phyloP scores from a whole-genome alignment of 2,329 filamentous ascomycete species.

The Pestalotiopsis fici region DNA sequence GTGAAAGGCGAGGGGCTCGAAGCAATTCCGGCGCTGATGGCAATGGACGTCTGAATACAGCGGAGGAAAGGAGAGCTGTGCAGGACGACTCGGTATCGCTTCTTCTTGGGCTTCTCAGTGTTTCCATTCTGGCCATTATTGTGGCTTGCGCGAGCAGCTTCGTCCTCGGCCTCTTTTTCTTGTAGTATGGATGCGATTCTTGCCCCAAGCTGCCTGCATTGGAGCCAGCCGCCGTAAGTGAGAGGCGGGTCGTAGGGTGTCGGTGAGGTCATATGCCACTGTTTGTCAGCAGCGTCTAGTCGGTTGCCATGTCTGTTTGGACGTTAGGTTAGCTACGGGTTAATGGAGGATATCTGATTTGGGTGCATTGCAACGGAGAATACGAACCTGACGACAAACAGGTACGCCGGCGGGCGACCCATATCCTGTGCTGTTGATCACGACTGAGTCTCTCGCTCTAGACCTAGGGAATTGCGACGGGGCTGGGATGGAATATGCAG shows the following conservation, averaged over 20 bases:
- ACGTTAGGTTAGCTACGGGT: not conserved
- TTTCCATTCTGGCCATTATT: conserved; percentile 15
- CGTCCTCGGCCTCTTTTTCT: conserved; percentile 49
- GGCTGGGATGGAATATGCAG: not conserved
- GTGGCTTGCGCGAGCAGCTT: conserved; percentile 35
- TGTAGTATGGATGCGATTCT: conserved; percentile 76
- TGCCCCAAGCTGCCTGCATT: conserved; percentile 78
- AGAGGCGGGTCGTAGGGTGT: conserved; percentile 95
- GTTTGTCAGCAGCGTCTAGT: conserved; percentile 90
- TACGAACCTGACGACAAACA: conserved; percentile 51
- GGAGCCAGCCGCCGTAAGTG: conserved; percentile 91
- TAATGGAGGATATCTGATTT: not conserved
- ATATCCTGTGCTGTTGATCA: conserved; percentile 26
- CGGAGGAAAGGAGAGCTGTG: conserved; percentile 93
- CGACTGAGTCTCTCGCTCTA: not conserved
- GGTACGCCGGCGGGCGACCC: conserved; percentile 49
- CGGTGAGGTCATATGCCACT: conserved; percentile 91
- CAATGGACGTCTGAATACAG: conserved; percentile 90
- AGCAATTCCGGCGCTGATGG: conserved; percentile 81
- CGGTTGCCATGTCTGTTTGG: conserved; percentile 78
- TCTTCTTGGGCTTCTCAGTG: conserved; percentile 41
- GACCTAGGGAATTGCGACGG: not conserved
- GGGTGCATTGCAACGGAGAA: not conserved
- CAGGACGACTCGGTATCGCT: conserved; percentile 77
- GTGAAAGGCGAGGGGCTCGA: conserved; percentile 49